Base-by-base conservation (phyloP, 345 rosid genomes). In the Erodium maritimum region DNA sequence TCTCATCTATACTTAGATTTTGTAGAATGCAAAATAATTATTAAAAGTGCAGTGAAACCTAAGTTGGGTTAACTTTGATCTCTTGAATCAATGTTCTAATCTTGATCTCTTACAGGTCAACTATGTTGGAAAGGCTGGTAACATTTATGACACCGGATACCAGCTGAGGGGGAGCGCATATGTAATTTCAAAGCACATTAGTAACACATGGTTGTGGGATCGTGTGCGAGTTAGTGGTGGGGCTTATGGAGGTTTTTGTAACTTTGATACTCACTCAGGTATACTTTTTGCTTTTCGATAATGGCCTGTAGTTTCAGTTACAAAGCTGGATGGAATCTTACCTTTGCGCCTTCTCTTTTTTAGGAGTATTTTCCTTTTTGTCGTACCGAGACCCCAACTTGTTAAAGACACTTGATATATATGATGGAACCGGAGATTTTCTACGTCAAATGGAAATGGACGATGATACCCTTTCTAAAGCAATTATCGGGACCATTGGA, bases 181-280 rank as follows among this genome's bases (percentile, higher is more conserved):
- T 73, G 96, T 93, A 33, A 85, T 93, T 70, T 89, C 96, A 57
- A 89, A 87, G 67, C 64, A 86, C 69, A 87, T 93, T 58, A 87
- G 88, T 64, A 85, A 82, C 46, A 80, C 96, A 52, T 93, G 99
- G 99, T 73, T 93, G 80, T 93, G 99, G 99, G 95, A 93, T 61
- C 87, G 94, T 55, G 94, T 89, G 59, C 89, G 96, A 61, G 95
- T 91, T 37, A 86, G 96, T 24, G 99, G 99, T 23, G 99, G 99
- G 60, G 99, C 97, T 60, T 93, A 93, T 74, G 99, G 99, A 56
- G 97, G 99, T 54, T 89, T 89, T 70, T 87, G 97, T 19, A 86
- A 89, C 74, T 87, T 93, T 7, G 97, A 93, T 80, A 77, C 91
- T 21, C 91, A 89, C 73, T 89, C 99, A 67, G 99, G 99, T 89